phyloP scores from a whole-genome alignment of 139 green algal genomes.

The Medakamo hakoo region DNA sequence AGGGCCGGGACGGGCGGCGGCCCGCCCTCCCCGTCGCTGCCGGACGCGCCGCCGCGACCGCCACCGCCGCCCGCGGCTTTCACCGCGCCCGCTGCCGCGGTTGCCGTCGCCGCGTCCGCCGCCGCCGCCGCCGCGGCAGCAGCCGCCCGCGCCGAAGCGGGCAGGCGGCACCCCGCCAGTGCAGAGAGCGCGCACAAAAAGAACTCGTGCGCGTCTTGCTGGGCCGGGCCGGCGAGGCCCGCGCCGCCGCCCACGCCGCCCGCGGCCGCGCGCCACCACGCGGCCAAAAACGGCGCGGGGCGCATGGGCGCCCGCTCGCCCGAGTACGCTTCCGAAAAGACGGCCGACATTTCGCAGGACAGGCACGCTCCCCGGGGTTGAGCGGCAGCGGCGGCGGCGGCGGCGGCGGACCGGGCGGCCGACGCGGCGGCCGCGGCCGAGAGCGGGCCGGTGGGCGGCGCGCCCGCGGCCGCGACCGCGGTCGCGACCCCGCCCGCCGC shows the following conservation, averaged over 20 bases:
- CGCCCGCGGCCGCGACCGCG: too few species aligned
- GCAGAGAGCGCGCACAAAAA: constrained; percentile 51
- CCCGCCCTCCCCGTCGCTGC: background rate
- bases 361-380: constrained; percentile 29
- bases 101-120: background rate
- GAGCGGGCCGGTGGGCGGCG: too few species aligned
- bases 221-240: constrained; percentile 42
- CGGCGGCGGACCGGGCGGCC: too few species aligned
- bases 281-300: constrained; percentile 45
- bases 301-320: constrained; percentile 30
- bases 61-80: background rate
- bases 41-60: background rate
- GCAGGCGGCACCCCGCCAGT: constrained; percentile 6
- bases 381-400: background rate
- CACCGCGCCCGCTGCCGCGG: background rate
- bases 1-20: background rate
- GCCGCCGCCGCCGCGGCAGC: background rate
- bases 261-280: constrained; percentile 59
- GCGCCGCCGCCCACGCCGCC: constrained; percentile 2
- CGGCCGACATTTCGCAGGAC: constrained; percentile 44
- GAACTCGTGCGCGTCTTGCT: constrained; percentile 93
- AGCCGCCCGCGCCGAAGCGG: background rate
- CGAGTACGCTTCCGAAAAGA: constrained; percentile 44
- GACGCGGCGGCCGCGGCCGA: too few species aligned
- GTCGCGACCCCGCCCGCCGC: too few species aligned